phyloP scores from a whole-genome alignment of 768 basidiomycete genomes.

The Mrakia gelida region DNA sequence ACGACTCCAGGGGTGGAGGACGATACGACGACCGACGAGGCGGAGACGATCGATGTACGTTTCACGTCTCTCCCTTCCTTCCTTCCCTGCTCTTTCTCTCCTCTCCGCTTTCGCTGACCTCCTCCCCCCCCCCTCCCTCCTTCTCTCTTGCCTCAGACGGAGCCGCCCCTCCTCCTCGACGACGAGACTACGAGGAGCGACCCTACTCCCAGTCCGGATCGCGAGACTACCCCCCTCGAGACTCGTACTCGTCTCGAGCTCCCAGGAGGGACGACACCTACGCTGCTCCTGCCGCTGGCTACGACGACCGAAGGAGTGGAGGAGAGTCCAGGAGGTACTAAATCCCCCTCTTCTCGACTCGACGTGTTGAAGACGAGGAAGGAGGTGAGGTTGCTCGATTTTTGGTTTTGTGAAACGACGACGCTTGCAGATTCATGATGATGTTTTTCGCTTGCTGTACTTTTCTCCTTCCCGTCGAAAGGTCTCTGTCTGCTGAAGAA shows the following conservation, averaged over 20 bases:
- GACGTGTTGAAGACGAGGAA: not conserved
- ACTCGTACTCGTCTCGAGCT: constrained; percentile 18
- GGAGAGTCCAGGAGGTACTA: constrained; percentile 19
- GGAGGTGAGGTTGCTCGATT: not conserved
- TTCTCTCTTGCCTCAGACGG: not conserved
- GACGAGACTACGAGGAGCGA: constrained; percentile 25
- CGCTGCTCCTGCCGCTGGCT: constrained; percentile 28
- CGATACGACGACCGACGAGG: constrained; percentile 29
- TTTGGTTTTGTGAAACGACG: not conserved
- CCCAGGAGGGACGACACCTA: constrained; percentile 24
- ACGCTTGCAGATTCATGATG: not conserved
- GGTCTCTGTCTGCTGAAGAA: no score
- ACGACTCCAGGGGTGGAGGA: not conserved
- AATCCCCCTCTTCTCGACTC: not conserved
- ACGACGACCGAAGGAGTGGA: not conserved
- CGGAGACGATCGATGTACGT: constrained; percentile 30
- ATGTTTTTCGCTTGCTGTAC: not conserved
- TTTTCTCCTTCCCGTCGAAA: no score
- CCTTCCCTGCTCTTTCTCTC: not conserved
- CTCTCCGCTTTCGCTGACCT: not conserved
- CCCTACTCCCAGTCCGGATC: constrained; percentile 13
- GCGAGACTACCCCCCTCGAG: constrained; percentile 28
- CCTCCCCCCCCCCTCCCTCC: not conserved
- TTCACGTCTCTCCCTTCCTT: no score
- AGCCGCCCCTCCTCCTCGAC: constrained; percentile 24